phyloP scores from a whole-genome alignment of 345 rosid genomes.

The Schrenkiella parvula region DNA sequence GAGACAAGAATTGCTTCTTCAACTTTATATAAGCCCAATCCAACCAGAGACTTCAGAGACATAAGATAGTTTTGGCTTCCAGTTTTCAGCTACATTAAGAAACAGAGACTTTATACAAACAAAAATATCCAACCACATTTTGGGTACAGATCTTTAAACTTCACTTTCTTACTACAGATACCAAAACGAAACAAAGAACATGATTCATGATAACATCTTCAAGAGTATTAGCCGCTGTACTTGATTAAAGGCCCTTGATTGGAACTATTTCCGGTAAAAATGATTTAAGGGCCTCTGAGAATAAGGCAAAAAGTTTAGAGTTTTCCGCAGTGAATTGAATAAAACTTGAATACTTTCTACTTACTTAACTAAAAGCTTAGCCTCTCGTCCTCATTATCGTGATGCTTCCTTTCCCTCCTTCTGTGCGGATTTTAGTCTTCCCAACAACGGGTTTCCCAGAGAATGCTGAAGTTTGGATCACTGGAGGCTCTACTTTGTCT shows the following conservation, averaged over 20 bases:
- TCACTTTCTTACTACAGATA: constrained; percentile 3
- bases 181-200: constrained; percentile 22
- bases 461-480: constrained; percentile 88
- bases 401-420: constrained; percentile 99
- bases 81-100: constrained; percentile 1
- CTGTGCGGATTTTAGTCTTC: constrained; percentile 91
- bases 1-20: not conserved
- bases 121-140: constrained; percentile 18
- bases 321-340: constrained; percentile 5
- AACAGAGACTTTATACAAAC: constrained; percentile 22
- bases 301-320: constrained; percentile 26
- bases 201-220: not conserved
- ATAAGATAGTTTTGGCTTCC: not conserved
- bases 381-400: constrained; percentile 97
- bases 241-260: constrained; percentile 15
- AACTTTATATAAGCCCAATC: not conserved
- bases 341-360: not conserved
- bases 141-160: not conserved
- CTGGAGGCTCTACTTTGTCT: constrained; percentile 45
- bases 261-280: constrained; percentile 18
- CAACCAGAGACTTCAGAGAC: not conserved
- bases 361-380: constrained; percentile 21
- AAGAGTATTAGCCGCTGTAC: constrained; percentile 28
- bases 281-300: constrained; percentile 22
- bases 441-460: constrained; percentile 99